Evolutionary conservation across 2,329 filamentous ascomycete genomes (phyloP).

Genomic region (Aspergillus transmontanensis): DNA sequence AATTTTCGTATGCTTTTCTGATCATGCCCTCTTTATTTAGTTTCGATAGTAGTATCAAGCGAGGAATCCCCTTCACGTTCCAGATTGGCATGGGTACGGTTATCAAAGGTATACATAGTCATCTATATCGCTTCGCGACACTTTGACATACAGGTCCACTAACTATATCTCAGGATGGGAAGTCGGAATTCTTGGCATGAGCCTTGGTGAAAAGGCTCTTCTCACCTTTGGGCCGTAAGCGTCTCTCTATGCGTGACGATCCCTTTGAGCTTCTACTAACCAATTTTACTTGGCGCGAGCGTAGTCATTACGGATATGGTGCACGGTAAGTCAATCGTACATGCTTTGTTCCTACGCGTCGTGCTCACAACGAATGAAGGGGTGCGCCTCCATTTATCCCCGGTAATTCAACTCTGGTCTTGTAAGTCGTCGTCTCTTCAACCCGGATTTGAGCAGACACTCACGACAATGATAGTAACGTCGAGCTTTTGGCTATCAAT

Average conservation of each 20-base stretch:
- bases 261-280: too few species aligned
- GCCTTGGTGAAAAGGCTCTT: slow-evolving; percentile 21
- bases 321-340: slow-evolving; percentile 7
- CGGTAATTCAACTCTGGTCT: slow-evolving; percentile 22
- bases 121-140: neutral
- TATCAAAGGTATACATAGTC: slow-evolving; percentile 15
- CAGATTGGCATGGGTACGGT: slow-evolving; percentile 21
- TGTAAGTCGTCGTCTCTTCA: slow-evolving; percentile 11
- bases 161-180: slow-evolving; percentile 18
- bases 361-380: slow-evolving; percentile 6
- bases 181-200: slow-evolving; percentile 21
- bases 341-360: neutral
- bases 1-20: neutral
- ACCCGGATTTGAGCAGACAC: neutral
- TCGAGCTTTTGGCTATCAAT: slow-evolving; percentile 15
- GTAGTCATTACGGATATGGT: slow-evolving; percentile 22
- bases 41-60: slow-evolving; percentile 25
- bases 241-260: neutral
- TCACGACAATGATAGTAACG: slow-evolving; percentile 3
- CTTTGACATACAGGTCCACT: neutral
- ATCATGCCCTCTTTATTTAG: neutral
- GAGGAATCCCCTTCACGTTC: slow-evolving; percentile 21
- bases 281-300: neutral
- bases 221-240: slow-evolving; percentile 24
- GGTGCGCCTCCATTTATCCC: slow-evolving; percentile 23